phyloP scores from a whole-genome alignment of 768 basidiomycete species.

The Obba rivulosa region DNA sequence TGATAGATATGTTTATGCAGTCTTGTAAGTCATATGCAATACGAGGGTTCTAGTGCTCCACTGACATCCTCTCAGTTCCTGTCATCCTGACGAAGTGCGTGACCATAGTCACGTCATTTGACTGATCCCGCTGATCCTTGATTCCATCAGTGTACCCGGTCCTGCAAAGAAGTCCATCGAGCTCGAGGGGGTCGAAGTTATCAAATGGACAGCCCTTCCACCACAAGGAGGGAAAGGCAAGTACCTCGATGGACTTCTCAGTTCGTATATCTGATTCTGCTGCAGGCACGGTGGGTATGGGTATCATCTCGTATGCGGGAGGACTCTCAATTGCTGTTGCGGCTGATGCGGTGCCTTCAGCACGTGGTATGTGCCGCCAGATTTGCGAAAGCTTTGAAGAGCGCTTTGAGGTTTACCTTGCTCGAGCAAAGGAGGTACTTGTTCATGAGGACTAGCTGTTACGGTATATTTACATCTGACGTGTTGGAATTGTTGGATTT shows the following conservation, averaged over 20 bases:
- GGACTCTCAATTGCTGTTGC: constrained; percentile 17
- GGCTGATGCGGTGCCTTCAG: constrained; percentile 14
- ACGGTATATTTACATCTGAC: not conserved
- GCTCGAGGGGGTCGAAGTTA: constrained; percentile 15
- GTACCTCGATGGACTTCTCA: not conserved
- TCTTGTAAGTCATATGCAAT: constrained; percentile 9
- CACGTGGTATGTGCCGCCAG: constrained; percentile 13
- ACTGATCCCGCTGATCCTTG: not conserved
- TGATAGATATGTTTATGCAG: constrained; percentile 10
- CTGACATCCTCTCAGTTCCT: constrained; percentile 9
- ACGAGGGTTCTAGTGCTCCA: not conserved
- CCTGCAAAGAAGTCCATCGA: constrained; percentile 17
- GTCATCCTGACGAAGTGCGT: constrained; percentile 17
- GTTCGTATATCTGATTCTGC: not conserved
- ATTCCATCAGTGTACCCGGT: constrained; percentile 14
- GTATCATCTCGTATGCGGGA: constrained; percentile 22
- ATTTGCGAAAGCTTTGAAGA: constrained; percentile 17
- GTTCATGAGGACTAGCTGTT: constrained; percentile 14
- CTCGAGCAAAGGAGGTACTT: constrained; percentile 15
- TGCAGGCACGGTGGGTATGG: constrained; percentile 19
- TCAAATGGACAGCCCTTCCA: constrained; percentile 15
- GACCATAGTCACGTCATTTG: not conserved
- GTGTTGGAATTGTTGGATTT: no score
- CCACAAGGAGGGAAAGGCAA: constrained; percentile 19
- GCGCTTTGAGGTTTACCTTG: constrained; percentile 18